Evolutionary conservation across 768 basidiomycete genomes (phyloP), one percentile per base, ranked within the genome.

Genomic region (Hericium coralloides): DNA sequence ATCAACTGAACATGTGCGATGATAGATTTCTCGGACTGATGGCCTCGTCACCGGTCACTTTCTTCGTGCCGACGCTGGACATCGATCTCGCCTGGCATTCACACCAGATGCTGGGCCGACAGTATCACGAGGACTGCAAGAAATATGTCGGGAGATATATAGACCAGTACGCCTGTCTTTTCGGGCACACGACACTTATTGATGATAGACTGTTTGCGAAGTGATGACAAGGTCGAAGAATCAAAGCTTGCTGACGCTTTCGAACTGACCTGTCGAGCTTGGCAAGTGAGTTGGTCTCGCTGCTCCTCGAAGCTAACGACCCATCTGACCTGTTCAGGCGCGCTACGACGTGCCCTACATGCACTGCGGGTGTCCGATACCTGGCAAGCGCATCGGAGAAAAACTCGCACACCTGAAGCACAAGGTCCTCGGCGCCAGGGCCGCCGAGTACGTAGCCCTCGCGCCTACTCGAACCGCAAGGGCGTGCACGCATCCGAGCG

Each of bases 11-110:
- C 41, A 17, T 18, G 39, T 55, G 26, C 49, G 8, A 23, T 12
- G 14, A 37, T 26, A 77, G 75, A 7, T 85, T 86, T 67, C 71
- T 87, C 9, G 82, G 84, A 57, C 66, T 86, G 26, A 74, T 81
- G 68, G 66, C 76, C 14, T 72, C 73, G 1, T 72, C 71, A 0
- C 73, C 78, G 1, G 63, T 63, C 9, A 64, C 72, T 0, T 76
- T 80, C 65, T 72, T 76, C 39, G 81, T 83, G 2, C 82, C 84
- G 12, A 86, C 84, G 1, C 66, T 89, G n/a, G 85, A 88, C 59
- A 86, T 89, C 38, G 87, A 89, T 60, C 72, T 90, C 18, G 80
- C 77, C 4, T 88, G 87, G 86, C 87, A 90, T 60, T 85, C 84
- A 0, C 85, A 89, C 57, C 86, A 87, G 60, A 73, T 88, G 5